These are phyloP conservation scores for Paramecium tetraurelia DNA, from an alignment of 73 alveolate genomes.

Conservation along the genomic window DNA sequence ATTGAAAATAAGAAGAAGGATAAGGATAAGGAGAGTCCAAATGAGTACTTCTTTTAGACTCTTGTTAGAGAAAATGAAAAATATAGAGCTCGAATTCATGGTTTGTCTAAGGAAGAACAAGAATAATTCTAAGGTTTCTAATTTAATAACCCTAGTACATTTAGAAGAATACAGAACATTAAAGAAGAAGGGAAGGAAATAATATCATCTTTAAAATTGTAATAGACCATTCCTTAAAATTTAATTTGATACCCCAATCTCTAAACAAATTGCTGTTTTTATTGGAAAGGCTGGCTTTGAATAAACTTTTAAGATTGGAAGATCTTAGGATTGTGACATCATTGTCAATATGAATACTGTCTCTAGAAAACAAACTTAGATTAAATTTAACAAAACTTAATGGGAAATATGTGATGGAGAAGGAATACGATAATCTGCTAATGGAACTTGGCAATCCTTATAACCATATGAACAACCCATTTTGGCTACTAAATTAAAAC, in stretches of 20 bases:
- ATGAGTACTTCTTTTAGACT: not conserved
- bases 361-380: slow-evolving; percentile 36
- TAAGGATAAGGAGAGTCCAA: not conserved
- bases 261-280: not conserved
- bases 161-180: not conserved
- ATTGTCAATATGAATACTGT: slow-evolving; percentile 20
- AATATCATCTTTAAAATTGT: not conserved
- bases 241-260: not conserved
- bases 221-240: slow-evolving; percentile 29
- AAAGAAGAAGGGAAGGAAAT: slow-evolving; percentile 16
- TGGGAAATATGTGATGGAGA: slow-evolving; percentile 38
- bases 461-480: not conserved
- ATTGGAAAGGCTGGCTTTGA: not conserved
- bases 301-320: slow-evolving; percentile 20
- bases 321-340: slow-evolving; percentile 33
- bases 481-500: not conserved
- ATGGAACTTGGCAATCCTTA: slow-evolving; percentile 46
- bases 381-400: not conserved
- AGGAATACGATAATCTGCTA: slow-evolving; percentile 33
- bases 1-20: not conserved
- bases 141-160: not conserved
- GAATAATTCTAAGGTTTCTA: not conserved
- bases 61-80: not conserved
- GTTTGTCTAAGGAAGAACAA: not conserved
- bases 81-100: not conserved